Evolutionary conservation across 2,329 filamentous ascomycete genomes (phyloP).

Genomic region (Grosmannia serpens): DNA sequence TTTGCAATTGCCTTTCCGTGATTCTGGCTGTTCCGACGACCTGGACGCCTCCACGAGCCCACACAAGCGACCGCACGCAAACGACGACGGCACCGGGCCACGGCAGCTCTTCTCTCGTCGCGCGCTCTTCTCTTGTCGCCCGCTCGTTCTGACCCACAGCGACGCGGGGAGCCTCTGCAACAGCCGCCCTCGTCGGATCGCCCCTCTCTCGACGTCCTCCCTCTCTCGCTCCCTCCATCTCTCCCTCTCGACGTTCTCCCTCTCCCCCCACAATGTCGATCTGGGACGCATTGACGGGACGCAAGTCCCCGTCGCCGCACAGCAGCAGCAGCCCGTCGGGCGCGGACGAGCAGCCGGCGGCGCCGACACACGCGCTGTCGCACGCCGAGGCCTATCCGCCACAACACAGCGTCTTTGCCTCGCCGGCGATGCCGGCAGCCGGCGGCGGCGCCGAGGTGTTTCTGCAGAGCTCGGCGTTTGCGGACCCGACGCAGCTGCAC

Average conservation of each 20-base stretch:
- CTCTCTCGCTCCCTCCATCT: background rate
- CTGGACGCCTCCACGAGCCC: background rate
- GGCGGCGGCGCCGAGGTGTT: slow-evolving; percentile 74
- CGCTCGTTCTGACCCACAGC: background rate
- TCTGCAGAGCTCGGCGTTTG: slow-evolving; percentile 61
- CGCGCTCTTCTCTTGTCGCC: background rate
- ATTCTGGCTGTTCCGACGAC: background rate
- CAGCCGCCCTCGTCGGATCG: background rate
- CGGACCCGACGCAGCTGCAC: slow-evolving; percentile 82
- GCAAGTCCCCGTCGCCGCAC: slow-evolving; percentile 28
- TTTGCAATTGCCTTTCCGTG: background rate
- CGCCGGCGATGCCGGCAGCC: slow-evolving; percentile 21
- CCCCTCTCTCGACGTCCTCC: background rate
- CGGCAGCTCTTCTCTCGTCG: background rate
- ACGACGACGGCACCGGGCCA: background rate
- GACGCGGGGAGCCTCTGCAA: too few species aligned
- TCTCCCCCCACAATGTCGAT: slow-evolving; percentile 33
- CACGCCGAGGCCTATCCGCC: slow-evolving; percentile 37
- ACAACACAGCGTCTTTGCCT: slow-evolving; percentile 39
- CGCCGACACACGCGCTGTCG: slow-evolving; percentile 21
- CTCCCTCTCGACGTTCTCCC: background rate
- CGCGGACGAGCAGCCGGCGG: slow-evolving; percentile 27
- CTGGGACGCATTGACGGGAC: slow-evolving; percentile 51
- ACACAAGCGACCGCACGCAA: background rate
- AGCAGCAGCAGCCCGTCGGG: slow-evolving; percentile 17